phyloP scores from a whole-genome alignment of 345 rosid genomes.

The Brassica juncea region DNA sequence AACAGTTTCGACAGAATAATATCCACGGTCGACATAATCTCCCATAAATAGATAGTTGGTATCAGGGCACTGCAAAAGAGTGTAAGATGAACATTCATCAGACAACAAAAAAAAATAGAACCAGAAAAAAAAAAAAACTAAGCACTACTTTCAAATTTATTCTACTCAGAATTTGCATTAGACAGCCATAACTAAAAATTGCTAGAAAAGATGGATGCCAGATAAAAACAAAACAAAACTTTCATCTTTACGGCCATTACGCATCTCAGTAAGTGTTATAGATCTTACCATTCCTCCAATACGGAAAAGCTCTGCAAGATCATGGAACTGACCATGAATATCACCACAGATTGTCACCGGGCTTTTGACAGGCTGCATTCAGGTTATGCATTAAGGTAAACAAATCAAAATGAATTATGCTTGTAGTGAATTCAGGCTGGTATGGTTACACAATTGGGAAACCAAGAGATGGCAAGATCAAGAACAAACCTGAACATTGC shows the following conservation, averaged over 20 bases:
- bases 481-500: slow-evolving; percentile 90
- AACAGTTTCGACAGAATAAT: slow-evolving; percentile 97
- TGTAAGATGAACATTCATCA: slow-evolving; percentile 19
- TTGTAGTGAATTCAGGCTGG: not conserved
- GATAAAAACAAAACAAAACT: not conserved
- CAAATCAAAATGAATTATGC: slow-evolving; percentile 4
- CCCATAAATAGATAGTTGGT: slow-evolving; percentile 99
- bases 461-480: slow-evolving; percentile 17
- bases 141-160: not conserved
- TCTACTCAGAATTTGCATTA: not conserved
- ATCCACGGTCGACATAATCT: slow-evolving; percentile 97
- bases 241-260: not conserved
- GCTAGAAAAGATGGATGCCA: slow-evolving; percentile 3
- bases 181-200: not conserved
- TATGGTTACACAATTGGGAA: slow-evolving; percentile 8
- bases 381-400: not conserved
- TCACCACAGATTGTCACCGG: slow-evolving; percentile 99
- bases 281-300: slow-evolving; percentile 86
- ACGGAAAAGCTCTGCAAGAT: slow-evolving; percentile 98
- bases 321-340: slow-evolving; percentile 99
- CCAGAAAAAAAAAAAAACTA: not conserved
- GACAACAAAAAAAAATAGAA: slow-evolving; percentile 1
- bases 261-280: slow-evolving; percentile 8
- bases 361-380: slow-evolving; percentile 87
- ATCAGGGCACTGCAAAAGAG: slow-evolving; percentile 83